Evolutionary conservation across 352 stramenopile species (phyloP), one percentile per base, ranked within the genome.

Genomic region (Phytophthora kernoviae): DNA sequence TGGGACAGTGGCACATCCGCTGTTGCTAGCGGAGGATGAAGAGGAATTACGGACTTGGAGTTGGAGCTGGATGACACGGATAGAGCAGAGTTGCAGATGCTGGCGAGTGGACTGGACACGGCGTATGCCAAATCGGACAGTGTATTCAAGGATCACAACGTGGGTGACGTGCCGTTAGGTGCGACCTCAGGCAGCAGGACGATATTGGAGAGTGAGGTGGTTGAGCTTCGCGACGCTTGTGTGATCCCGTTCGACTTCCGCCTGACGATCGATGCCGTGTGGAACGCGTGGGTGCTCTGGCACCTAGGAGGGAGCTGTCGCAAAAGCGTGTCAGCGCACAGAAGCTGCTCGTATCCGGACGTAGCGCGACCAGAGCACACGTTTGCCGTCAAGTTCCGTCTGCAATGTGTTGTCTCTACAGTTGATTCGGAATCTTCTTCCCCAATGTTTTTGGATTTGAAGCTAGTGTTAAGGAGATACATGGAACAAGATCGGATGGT

Each of bases 261-360:
- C 4, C 33, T 75, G 24, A 42, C 48, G 0, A 68, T 75, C 26
- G 62, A 75, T 20, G 67, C 67, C 8, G 62, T 59, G 5, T 75
- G 67, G 67, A 67, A 75, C n/a, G 52, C 62, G 43, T 75, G 67
- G 67, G 62, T 75, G 26, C 27, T 75, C 20, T 75, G 67, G 67
- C 62, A 72, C 54, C 22, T 72, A 5, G 62, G 67, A 27, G 67
- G 67, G 10, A 66, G 47, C 8, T 72, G 55, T 52, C 55, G 62
- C 12, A 72, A 72, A 33, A 75, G 67, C 18, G 54, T 70, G 9
- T 64, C 67, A 26, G 65, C 62, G 32, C 59, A 63, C 39, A 52
- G 55, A 10, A 75, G 62, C 44, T 72, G 62, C 24, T 68, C 64
- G n/a, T 72, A 72, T 22, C 62, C 65, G 2, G 52, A 70, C 8